A percentile compares a stretch with the other conserved stretches of the same genome.
Evolutionary conservation across 108 stramenopile genomes (phyloP).

Genomic region (Skeletonema tropicum): DNA sequence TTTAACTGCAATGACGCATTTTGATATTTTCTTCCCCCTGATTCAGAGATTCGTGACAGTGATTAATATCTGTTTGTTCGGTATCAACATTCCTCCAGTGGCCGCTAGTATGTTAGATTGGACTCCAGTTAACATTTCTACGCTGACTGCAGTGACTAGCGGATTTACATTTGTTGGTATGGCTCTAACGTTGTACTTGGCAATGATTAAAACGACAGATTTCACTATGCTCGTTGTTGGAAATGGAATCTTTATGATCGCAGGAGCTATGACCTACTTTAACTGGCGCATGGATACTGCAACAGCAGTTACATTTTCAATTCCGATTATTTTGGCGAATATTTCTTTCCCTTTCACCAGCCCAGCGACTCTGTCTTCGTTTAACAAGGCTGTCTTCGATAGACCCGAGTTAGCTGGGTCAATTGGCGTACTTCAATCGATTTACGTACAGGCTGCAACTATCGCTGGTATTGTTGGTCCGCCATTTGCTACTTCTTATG

Average conservation of each 20-base stretch:
- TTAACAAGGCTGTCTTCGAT: slow-evolving; percentile 4
- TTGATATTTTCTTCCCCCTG: not conserved
- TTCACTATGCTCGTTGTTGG: not conserved
- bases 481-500: slow-evolving; percentile 4
- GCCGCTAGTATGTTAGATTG: not conserved
- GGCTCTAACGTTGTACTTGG: not conserved
- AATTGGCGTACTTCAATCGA: slow-evolving; percentile 20
- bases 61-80: not conserved
- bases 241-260: not conserved
- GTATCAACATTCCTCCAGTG: not conserved
- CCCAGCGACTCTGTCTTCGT: slow-evolving; percentile 22
- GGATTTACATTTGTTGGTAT: not conserved
- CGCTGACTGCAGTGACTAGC: not conserved
- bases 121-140: not conserved
- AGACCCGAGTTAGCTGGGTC: slow-evolving; percentile 12
- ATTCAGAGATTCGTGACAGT: not conserved
- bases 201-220: not conserved
- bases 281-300: slow-evolving; percentile 4
- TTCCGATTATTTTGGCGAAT: slow-evolving; percentile 6
- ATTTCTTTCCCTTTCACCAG: slow-evolving; percentile 18
- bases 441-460: slow-evolving; percentile 8
- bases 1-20: slow-evolving; percentile 21
- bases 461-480: slow-evolving; percentile 23
- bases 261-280: slow-evolving; percentile 5
- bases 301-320: not conserved